Evolutionary conservation across 768 basidiomycete genomes (phyloP), one percentile per base, ranked within the genome.

Genomic region (Infundibulicybe gibba): DNA sequence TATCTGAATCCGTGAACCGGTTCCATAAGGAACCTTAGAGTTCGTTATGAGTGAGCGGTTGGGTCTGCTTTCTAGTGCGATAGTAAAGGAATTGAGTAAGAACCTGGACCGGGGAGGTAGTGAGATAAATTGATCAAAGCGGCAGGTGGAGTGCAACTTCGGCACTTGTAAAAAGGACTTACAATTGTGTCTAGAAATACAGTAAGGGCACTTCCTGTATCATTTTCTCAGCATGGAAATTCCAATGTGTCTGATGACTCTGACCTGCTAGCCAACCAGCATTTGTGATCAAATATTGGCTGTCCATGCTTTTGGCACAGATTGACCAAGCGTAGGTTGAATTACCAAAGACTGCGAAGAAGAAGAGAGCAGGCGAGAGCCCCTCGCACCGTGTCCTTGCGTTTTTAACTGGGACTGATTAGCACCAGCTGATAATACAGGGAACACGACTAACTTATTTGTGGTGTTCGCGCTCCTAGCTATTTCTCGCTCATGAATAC

Each of bases 311-410:
- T 53, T 84, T 82, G 40, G 82, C 77, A 31, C 89, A 75, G 55
- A 98, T 98, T 16, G 92, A 93, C 54, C 84, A 63, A 12, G 83
- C 76, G 65, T 91, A 97, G 31, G 90, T 89, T 42, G 74, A 64
- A 62, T 94, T 98, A 38, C 94, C 95, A 48, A 85, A 75, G 49
- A 97, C 91, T n/a, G 92, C 80, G 65, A 97, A 98, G 64, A 93
- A 78, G 69, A 98, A 99, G 54, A 99, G 76, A n/a, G 88, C 90
- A 21, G 93, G 85, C 13, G 90, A 90, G 44, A 98, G 76, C 13
- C 97, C 97, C 58, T 88, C 85, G 65, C 97, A 98, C 58, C 85
- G 81, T 10, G 97, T 97, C 58, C 83, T 76, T 53, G 81, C 63
- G 64, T 95, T 95, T 72, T 94, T 93, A n/a, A 76, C 92, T 94